Conservation (phyloP, 495 filamentous ascomycete genomes). For the Lentithecium fluviatile region DNA sequence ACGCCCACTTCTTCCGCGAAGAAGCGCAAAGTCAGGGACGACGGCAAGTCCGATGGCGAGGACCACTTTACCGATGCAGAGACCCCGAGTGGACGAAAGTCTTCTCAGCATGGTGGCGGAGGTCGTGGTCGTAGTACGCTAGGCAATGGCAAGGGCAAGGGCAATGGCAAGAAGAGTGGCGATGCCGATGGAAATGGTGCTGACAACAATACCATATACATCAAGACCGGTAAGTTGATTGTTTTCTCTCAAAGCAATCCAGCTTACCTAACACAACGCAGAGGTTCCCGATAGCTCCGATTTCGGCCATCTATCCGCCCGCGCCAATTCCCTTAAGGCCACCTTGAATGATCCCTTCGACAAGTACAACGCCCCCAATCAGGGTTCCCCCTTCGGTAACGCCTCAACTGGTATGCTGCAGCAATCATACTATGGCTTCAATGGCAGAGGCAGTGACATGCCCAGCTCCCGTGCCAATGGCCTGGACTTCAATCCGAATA, state of each 20-base stretch:
- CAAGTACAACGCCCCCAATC: too few relatives aligned
- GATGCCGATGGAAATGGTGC: background rate
- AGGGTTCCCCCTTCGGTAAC: too few relatives aligned
- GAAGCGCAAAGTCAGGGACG: conserved; percentile 9
- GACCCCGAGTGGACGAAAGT: background rate
- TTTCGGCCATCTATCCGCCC: too few relatives aligned
- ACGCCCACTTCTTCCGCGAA: conserved; percentile 13
- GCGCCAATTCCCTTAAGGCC: too few relatives aligned
- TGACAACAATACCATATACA: background rate
- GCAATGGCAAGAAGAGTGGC: background rate
- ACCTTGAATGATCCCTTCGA: too few relatives aligned
- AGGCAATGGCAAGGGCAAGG: background rate
- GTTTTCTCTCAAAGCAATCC: background rate
- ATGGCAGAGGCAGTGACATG: too few relatives aligned
- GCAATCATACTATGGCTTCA: too few relatives aligned
- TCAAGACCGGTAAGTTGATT: background rate
- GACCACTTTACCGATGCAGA: conserved; percentile 1
- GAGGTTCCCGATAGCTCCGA: too few relatives aligned
- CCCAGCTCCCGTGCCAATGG: too few relatives aligned
- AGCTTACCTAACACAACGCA: background rate
- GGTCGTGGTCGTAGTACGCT: background rate
- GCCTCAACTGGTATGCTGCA: too few relatives aligned
- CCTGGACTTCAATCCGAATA: too few relatives aligned
- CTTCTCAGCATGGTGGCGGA: background rate
- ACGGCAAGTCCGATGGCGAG: conserved; percentile 19